Conservation (phyloP, 73 alveolate species). For the Symbiodinium pilosum region DNA sequence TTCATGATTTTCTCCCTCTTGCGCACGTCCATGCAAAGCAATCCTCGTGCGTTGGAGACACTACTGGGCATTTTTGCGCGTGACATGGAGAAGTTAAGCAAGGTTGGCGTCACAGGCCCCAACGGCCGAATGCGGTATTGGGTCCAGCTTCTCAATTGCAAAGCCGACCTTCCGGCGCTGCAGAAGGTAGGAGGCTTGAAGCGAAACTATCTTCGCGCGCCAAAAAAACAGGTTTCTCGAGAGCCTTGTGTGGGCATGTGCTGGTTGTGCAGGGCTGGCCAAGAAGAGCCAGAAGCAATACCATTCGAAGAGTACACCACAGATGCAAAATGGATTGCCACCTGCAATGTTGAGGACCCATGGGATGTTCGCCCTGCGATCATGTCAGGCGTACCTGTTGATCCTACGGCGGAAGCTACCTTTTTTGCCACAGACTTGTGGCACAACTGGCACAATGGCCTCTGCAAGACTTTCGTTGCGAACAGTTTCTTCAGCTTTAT, state of each 20-base stretch:
- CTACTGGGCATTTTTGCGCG: not conserved
- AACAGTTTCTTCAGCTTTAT: not conserved
- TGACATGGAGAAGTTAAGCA: not conserved
- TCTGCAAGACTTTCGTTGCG: not conserved
- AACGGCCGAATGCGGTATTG: not conserved
- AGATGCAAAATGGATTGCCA: not conserved
- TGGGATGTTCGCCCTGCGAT: not conserved
- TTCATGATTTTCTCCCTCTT: not conserved
- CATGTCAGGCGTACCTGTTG: not conserved
- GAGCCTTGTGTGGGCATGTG: not conserved
- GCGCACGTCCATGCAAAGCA: not conserved
- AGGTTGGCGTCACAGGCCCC: not conserved
- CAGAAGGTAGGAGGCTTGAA: not conserved
- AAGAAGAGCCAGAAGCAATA: not conserved
- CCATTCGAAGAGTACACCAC: not conserved
- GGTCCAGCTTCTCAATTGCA: not conserved
- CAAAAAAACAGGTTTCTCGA: not conserved
- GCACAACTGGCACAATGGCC: not conserved
- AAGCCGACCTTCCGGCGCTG: constrained; percentile 26
- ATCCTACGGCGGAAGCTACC: not conserved
- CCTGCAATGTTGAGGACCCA: not conserved
- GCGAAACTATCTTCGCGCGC: not conserved
- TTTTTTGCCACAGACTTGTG: constrained; percentile 4
- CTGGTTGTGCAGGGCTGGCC: not conserved
- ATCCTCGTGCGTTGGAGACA: too few relatives aligned